phyloP scores from a whole-genome alignment of 2,329 filamentous ascomycete genomes.

The Aspergillus vadensis region DNA sequence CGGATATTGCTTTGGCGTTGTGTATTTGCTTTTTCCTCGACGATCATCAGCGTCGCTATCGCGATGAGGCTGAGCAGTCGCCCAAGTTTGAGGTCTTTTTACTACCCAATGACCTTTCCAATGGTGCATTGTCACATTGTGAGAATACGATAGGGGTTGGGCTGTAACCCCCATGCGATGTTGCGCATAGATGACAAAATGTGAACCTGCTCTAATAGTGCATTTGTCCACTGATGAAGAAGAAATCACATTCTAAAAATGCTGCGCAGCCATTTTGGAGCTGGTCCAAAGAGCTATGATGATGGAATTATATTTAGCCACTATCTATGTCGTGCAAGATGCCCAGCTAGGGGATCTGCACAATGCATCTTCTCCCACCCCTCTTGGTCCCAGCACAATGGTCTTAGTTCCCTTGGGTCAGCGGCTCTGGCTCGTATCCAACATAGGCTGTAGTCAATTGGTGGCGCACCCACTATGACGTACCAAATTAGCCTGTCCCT shows the following conservation, averaged over 20 bases:
- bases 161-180: not conserved
- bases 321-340: no score
- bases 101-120: not conserved
- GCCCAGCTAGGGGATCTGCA: no score
- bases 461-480: constrained; percentile 3
- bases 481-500: not conserved
- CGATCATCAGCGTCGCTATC: not conserved
- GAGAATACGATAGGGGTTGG: not conserved
- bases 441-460: not conserved
- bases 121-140: not conserved
- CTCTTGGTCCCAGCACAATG: not conserved
- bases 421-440: not conserved
- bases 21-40: not conserved
- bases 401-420: not conserved
- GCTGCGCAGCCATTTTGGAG: not conserved
- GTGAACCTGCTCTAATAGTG: not conserved
- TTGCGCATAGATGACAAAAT: not conserved
- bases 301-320: no score
- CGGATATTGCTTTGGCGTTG: not conserved
- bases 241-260: not conserved
- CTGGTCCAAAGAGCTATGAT: no score
- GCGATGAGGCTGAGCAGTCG: not conserved
- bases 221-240: not conserved
- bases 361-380: not conserved
- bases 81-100: not conserved